A percentile compares a stretch with the other conserved stretches of the same genome.
These are phyloP conservation scores for Cordyceps fumosorosea DNA, from an alignment of 2,329 filamentous ascomycete species.

Conservation along the genomic window DNA sequence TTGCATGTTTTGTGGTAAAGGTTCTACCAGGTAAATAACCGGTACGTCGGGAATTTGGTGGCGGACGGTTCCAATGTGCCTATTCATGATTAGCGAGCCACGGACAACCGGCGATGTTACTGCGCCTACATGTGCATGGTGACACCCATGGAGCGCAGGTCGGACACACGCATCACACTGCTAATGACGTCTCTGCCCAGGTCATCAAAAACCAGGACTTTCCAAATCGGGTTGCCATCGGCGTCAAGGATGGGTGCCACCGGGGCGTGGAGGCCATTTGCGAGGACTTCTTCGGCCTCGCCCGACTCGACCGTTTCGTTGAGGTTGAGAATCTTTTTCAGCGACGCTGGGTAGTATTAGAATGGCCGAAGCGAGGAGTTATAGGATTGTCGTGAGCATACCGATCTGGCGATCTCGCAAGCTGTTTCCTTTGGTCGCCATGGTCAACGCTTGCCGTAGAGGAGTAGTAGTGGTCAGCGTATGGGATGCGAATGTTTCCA, in stretches of 20 bases:
- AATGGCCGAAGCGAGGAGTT: background rate
- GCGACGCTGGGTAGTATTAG: constrained; percentile 56
- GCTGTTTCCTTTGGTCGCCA: constrained; percentile 41
- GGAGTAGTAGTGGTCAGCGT: background rate
- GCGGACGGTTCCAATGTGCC: constrained; percentile 73
- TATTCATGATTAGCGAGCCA: constrained; percentile 24
- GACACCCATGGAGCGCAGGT: constrained; percentile 87
- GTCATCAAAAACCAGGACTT: constrained; percentile 92
- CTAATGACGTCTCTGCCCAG: constrained; percentile 90
- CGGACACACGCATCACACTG: constrained; percentile 89
- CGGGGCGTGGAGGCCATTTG: constrained; percentile 59
- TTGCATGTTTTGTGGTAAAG: constrained; percentile 72
- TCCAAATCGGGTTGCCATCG: constrained; percentile 93
- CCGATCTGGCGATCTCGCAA: constrained; percentile 47
- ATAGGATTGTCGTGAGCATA: constrained; percentile 17
- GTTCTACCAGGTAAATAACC: constrained; percentile 93
- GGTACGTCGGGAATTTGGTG: constrained; percentile 95
- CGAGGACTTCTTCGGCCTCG: constrained; percentile 55
- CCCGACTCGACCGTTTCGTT: constrained; percentile 65
- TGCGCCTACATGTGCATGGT: constrained; percentile 79
- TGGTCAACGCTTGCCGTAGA: constrained; percentile 18
- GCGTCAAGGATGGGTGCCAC: constrained; percentile 76
- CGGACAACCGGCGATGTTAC: background rate
- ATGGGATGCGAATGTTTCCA: background rate
- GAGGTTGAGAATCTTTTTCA: constrained; percentile 92